phyloP scores from a whole-genome alignment of 2,329 filamentous ascomycete species.

The Monosporascus sp. region DNA sequence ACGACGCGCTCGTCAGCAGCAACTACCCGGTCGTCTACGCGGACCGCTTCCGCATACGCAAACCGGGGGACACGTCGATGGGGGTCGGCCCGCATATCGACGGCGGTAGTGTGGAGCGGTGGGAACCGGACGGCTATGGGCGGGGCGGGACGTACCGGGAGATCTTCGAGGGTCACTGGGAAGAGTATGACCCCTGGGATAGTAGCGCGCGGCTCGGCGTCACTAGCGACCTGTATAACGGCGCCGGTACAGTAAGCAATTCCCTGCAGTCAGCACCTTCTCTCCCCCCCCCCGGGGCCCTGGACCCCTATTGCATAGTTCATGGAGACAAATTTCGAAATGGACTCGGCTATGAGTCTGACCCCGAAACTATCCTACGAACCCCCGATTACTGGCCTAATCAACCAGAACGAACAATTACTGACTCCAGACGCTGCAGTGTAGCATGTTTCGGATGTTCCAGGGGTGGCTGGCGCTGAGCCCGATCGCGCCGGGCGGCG shows the following conservation, averaged over 20 bases:
- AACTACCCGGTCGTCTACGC: slow-evolving; percentile 60
- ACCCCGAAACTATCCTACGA: no score
- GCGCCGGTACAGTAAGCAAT: slow-evolving; percentile 53
- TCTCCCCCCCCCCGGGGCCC: fast-evolving
- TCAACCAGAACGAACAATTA: no score
- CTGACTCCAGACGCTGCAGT: slow-evolving; percentile 28
- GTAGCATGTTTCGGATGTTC: slow-evolving; percentile 79
- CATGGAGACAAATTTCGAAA: no score
- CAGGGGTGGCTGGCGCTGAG: slow-evolving; percentile 88
- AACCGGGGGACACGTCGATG: slow-evolving; percentile 63
- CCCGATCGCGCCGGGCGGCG: slow-evolving; percentile 63
- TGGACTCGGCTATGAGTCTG: no score
- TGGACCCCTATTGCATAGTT: no score
- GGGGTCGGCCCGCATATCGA: slow-evolving; percentile 68
- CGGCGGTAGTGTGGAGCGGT: slow-evolving; percentile 69
- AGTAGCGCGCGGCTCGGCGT: slow-evolving; percentile 62
- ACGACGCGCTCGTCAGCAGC: slow-evolving; percentile 41
- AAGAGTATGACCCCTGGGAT: slow-evolving; percentile 78
- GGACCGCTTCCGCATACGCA: slow-evolving; percentile 65
- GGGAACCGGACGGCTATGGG: slow-evolving; percentile 67
- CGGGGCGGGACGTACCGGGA: slow-evolving; percentile 62
- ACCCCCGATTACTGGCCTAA: no score
- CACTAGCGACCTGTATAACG: slow-evolving; percentile 72
- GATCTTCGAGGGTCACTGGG: slow-evolving; percentile 74
- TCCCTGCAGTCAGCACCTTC: no score